Percentiles rank a stretch among this genome's conserved stretches.
These are phyloP conservation scores for Ulota crispa DNA, from an alignment of 225 moss, liverwort and hornwort genomes.

Conservation along the genomic window DNA sequence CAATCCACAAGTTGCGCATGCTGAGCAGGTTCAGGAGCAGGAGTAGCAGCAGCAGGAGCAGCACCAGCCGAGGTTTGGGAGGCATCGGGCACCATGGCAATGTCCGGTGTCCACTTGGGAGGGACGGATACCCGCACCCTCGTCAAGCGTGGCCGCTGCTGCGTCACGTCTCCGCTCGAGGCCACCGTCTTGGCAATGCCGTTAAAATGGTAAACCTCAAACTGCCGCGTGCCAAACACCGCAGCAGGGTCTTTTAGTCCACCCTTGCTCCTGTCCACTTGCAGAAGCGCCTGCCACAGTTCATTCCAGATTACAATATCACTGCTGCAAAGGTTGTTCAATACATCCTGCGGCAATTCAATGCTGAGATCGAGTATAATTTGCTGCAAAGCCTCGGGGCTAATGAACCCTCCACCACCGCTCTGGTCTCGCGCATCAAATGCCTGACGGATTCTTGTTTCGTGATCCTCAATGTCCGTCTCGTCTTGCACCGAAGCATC, in stretches of 20 bases:
- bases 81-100: conserved; percentile 52
- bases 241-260: conserved; percentile 71
- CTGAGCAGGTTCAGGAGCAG: conserved; percentile 74
- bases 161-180: conserved; percentile 62
- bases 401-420: conserved; percentile 95
- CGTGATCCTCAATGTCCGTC: conserved; percentile 86
- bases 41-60: conserved; percentile 17
- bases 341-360: conserved; percentile 78
- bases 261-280: conserved; percentile 78
- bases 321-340: conserved; percentile 72
- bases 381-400: conserved; percentile 78
- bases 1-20: conserved; percentile 98
- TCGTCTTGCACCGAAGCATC: conserved; percentile 86
- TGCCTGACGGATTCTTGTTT: conserved; percentile 74
- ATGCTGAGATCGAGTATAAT: conserved; percentile 68
- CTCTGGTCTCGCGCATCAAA: conserved; percentile 96
- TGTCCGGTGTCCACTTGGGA: conserved; percentile 97
- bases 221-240: conserved; percentile 66
- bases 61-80: conserved; percentile 38
- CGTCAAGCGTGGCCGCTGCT: conserved; percentile 77
- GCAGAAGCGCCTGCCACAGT: conserved; percentile 83
- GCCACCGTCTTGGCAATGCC: conserved; percentile 97
- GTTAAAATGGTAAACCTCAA: conserved; percentile 94
- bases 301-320: conserved; percentile 99
- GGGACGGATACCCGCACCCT: conserved; percentile 84